Percentiles rank a stretch among this genome's conserved stretches.
phyloP scores from a whole-genome alignment of 2,329 filamentous ascomycete genomes.

The Cladosporium sphaerospermum region DNA sequence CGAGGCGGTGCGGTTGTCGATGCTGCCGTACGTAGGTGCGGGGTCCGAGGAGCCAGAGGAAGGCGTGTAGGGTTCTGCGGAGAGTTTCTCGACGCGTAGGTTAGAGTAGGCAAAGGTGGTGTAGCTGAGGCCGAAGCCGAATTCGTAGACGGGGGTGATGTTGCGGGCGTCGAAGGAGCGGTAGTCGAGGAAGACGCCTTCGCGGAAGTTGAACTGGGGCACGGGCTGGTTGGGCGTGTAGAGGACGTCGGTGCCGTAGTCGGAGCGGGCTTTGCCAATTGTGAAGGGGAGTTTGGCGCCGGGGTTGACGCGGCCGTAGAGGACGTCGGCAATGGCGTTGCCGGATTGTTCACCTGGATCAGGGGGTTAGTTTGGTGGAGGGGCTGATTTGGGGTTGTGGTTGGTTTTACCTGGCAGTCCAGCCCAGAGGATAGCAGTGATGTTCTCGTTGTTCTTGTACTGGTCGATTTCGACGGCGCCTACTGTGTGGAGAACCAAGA shows the following conservation, averaged over 20 bases:
- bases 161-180: constrained; percentile 52
- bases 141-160: constrained; percentile 65
- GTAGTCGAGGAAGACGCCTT: constrained; percentile 74
- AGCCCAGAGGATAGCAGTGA: constrained; percentile 75
- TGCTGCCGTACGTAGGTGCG: constrained; percentile 59
- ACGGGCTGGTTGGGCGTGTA: constrained; percentile 62
- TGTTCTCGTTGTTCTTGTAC: constrained; percentile 65
- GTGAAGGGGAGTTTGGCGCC: constrained; percentile 71
- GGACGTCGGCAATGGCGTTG: constrained; percentile 66
- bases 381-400: too few relatives aligned
- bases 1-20: constrained; percentile 48
- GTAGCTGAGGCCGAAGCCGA: constrained; percentile 72
- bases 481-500: constrained; percentile 79
- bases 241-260: constrained; percentile 60
- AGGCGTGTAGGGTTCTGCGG: constrained; percentile 48
- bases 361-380: neutral
- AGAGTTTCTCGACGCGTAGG: constrained; percentile 44
- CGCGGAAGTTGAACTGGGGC: constrained; percentile 64
- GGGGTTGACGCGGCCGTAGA: constrained; percentile 71
- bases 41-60: constrained; percentile 54
- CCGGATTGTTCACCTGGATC: constrained; percentile 68
- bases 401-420: constrained; percentile 41
- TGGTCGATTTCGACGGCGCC: constrained; percentile 70
- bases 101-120: constrained; percentile 68
- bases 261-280: constrained; percentile 58